phyloP scores from a whole-genome alignment of 208 protist genomes.

The Trypanosoma boissoni region DNA sequence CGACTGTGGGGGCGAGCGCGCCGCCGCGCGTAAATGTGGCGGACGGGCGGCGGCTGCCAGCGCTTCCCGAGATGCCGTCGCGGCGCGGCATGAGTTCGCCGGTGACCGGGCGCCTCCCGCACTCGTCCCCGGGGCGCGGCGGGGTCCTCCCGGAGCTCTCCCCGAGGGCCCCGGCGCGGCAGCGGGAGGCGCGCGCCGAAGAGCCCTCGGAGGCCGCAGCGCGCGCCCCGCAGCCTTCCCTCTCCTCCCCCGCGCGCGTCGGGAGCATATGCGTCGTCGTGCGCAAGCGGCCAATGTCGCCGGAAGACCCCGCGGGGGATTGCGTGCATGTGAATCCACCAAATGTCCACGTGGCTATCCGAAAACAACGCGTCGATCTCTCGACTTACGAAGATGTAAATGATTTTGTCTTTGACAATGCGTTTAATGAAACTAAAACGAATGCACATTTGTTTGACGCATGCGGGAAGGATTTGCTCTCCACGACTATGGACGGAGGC shows the following conservation, averaged over 20 bases:
- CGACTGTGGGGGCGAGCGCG: neutral
- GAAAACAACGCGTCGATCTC: constrained; percentile 93
- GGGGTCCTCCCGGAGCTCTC: too few species aligned
- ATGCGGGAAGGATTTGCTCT: constrained; percentile 76
- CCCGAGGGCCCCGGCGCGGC: neutral
- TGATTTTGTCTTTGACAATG: constrained; percentile 93
- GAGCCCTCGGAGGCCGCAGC: neutral
- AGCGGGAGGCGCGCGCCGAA: neutral
- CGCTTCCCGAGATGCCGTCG: too few species aligned
- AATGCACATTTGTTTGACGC: constrained; percentile 89
- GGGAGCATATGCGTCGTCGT: constrained; percentile 83
- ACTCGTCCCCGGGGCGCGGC: too few species aligned
- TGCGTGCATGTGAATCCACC: constrained; percentile 46
- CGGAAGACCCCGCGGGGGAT: constrained; percentile 42
- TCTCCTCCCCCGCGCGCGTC: constrained; percentile 29
- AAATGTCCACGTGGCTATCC: constrained; percentile 50
- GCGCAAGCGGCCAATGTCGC: constrained; percentile 77
- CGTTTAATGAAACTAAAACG: constrained; percentile 66
- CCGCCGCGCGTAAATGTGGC: neutral
- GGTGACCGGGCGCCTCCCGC: too few species aligned
- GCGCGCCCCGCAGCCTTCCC: neutral
- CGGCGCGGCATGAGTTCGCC: too few species aligned
- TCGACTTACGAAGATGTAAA: constrained; percentile 93
- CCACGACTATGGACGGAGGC: constrained; percentile 85
- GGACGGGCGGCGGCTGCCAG: neutral